A percentile compares a stretch with the other conserved stretches of the same genome.
These are phyloP conservation scores for Cephalotrichum gorgonifer DNA, from an alignment of 2,329 filamentous ascomycete species.

Conservation along the genomic window DNA sequence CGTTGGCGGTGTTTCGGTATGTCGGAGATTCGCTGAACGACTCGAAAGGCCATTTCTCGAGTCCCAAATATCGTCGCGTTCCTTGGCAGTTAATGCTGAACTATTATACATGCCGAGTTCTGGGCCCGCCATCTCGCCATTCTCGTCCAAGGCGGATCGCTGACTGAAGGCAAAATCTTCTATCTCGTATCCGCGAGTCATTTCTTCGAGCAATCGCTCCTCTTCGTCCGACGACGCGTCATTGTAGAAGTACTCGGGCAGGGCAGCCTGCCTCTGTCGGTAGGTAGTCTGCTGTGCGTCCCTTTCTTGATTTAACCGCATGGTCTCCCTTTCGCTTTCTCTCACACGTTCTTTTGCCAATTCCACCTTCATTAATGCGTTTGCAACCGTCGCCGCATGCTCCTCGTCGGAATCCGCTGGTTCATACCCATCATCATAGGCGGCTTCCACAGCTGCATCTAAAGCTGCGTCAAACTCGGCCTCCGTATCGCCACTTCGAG, in stretches of 20 bases:
- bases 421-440: slow-evolving; percentile 86
- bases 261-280: not conserved
- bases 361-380: slow-evolving; percentile 56
- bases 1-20: not conserved
- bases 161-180: slow-evolving; percentile 67
- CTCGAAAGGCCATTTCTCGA: not conserved
- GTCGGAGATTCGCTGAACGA: not conserved
- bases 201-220: slow-evolving; percentile 73
- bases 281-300: slow-evolving; percentile 4
- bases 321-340: slow-evolving; percentile 60
- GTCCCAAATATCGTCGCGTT: not conserved
- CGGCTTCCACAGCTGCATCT: slow-evolving; percentile 90
- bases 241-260: slow-evolving; percentile 48
- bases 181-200: slow-evolving; percentile 73
- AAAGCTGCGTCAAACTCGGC: slow-evolving; percentile 89
- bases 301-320: slow-evolving; percentile 40
- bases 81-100: not conserved
- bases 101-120: not conserved
- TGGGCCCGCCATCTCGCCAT: not conserved
- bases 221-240: slow-evolving; percentile 60
- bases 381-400: slow-evolving; percentile 31
- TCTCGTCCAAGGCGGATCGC: not conserved
- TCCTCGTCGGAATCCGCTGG: slow-evolving; percentile 46
- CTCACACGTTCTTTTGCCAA: slow-evolving; percentile 65
- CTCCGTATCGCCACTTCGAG: slow-evolving; percentile 63